phyloP scores from a whole-genome alignment of 2,329 filamentous ascomycete genomes.

The Aureobasidium vineae region DNA sequence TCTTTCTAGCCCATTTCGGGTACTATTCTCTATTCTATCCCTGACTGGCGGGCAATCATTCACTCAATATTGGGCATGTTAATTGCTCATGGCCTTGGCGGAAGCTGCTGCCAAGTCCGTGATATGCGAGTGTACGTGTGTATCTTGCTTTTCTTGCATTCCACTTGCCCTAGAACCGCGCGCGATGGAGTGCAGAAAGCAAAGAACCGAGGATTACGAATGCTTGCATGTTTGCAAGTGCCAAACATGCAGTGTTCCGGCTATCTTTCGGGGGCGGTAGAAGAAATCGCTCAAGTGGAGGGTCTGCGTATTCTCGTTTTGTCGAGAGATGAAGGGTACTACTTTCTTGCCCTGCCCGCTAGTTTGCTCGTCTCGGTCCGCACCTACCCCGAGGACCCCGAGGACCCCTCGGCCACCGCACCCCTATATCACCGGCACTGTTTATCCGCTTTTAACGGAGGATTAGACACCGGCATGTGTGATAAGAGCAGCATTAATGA shows the following conservation, averaged over 20 bases:
- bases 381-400: neutral
- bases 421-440: neutral
- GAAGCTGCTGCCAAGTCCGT: constrained; percentile 12
- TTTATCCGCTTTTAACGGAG: neutral
- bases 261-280: neutral
- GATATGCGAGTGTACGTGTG: neutral
- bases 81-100: constrained; percentile 4
- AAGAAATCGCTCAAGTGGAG: neutral
- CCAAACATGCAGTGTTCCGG: neutral
- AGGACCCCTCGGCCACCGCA: neutral
- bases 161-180: constrained; percentile 13
- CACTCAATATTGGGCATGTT: neutral
- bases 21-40: neutral
- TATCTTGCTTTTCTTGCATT: constrained; percentile 13
- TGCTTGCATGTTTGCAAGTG: neutral
- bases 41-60: neutral
- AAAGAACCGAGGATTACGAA: neutral
- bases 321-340: constrained; percentile 3
- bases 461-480: neutral
- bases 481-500: neutral
- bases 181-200: neutral
- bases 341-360: neutral
- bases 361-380: neutral
- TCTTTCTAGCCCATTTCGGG: neutral
- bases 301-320: neutral